Conservation (phyloP, 306 rosid genomes). For the Glycyrrhiza uralensis region DNA sequence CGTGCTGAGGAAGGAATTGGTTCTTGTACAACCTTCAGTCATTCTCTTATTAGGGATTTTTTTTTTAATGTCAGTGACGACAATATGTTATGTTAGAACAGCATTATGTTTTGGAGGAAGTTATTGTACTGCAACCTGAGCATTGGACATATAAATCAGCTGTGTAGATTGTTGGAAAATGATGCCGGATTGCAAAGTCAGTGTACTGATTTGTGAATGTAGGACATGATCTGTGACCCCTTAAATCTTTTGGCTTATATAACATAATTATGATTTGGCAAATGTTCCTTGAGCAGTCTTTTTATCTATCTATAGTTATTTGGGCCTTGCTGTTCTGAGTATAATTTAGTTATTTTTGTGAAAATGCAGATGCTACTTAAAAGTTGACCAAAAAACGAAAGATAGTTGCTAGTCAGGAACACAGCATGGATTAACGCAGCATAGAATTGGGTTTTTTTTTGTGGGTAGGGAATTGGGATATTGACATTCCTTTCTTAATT, state of each 20-base stretch:
- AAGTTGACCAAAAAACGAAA: no score
- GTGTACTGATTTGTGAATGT: conserved; percentile 21
- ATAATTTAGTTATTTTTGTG: background rate
- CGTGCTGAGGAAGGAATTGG: conserved; percentile 17
- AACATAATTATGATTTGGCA: background rate
- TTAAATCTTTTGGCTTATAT: background rate
- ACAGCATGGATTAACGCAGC: background rate
- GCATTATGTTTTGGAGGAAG: conserved; percentile 20
- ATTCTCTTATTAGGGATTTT: conserved; percentile 18
- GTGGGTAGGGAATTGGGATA: no score
- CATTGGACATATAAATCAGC: conserved; percentile 12
- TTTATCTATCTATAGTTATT: background rate
- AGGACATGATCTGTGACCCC: background rate
- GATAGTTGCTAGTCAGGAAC: background rate
- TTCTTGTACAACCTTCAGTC: conserved; percentile 36
- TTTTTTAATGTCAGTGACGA: conserved; percentile 23
- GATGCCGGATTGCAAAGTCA: conserved; percentile 19
- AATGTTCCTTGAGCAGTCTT: background rate
- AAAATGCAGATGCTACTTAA: background rate
- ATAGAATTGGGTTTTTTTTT: background rate
- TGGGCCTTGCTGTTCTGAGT: background rate
- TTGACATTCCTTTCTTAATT: no score
- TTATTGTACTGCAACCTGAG: conserved; percentile 25
- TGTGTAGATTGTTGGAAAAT: conserved; percentile 28
- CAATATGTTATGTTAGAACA: conserved; percentile 21